Evolutionary conservation across 163 green algal species (phyloP), one percentile per base, ranked within the genome.

Genomic region (Trebouxiophyceae sp.): DNA sequence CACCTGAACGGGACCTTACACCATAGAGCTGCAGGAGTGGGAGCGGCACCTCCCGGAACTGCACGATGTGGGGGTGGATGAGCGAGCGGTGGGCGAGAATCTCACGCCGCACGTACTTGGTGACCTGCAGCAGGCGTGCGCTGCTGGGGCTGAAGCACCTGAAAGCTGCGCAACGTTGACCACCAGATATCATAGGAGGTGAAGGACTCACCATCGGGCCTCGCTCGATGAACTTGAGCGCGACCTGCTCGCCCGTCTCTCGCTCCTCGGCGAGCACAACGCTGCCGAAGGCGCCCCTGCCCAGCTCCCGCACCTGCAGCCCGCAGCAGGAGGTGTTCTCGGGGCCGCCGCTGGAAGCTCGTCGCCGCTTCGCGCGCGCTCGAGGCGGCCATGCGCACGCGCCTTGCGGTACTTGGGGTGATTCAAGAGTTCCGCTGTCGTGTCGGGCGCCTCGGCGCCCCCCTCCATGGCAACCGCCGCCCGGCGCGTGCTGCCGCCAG

Each of bases 151-250:
- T n/a, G n/a, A n/a, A n/a, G n/a, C n/a, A n/a, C n/a, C n/a, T n/a
- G n/a, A n/a, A n/a, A n/a, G n/a, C n/a, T n/a, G n/a, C n/a, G n/a
- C n/a, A n/a, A n/a, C n/a, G n/a, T n/a, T n/a, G n/a, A n/a, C n/a
- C n/a, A n/a, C n/a, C n/a, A n/a, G n/a, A n/a, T n/a, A n/a, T n/a
- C n/a, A n/a, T n/a, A n/a, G n/a, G n/a, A n/a, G n/a, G n/a, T n/a
- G n/a, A n/a, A n/a, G n/a, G n/a, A 12, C 61, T 66, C 23, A 88
- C 85, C 65, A 89, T 86, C 62, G 93, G 83, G 0, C 91, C 89
- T 1, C 90, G 71, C 68, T 95, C 87, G n/a, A 97, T 95, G 72
- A 96, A 96, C 68, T 97, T 97, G 60, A 95, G 87, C 6, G 91
- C 91, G 26, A 93, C 82, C 45, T 93, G 80, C 63, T 93, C 80